Base-by-base conservation (phyloP, 768 basidiomycete genomes). In the Leucosporidium scottii region DNA sequence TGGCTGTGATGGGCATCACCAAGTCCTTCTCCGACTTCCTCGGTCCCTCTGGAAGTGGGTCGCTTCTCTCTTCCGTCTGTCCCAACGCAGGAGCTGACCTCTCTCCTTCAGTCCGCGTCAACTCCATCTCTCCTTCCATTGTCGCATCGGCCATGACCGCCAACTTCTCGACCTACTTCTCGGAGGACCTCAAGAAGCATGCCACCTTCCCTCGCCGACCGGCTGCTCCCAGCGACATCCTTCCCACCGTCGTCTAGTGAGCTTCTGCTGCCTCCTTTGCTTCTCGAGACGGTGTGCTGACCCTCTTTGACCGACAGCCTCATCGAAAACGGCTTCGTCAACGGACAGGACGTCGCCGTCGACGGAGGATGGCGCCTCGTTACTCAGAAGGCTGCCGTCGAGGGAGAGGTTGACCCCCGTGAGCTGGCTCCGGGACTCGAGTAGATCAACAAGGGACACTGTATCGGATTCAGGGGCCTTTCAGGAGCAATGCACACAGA, bases 151-250 rank as follows among this genome's bases (percentile, higher is more conserved):
- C 51, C 21, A 53, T 53, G 51, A 53, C 51, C 23, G 51, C 51
- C 13, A 25, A 25, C 51, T 53, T 53, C 51, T 53, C 51, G 51
- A 53, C 51, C 51, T 53, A 53, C 51, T 53, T 53, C n/a, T 53
- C 51, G 5, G 51, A 53, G 21, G 51, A 53, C 51, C 51, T 53
- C 51, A 23, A 53, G 51, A 53, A 53, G 51, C 51, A 53, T 25
- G 51, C 51, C n/a, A 53, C 51, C 23, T 53, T 53, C 51, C 51
- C 51, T 25, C 51, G 51, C 51, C 10, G 12, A 12, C 51, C 51
- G n/a, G 51, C 51, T 25, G 23, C 51, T 9, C 51, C 51, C 23
- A 25, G 12, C 51, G 51, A 53, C 51, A 53, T 53, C 23, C 23
- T 25, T 23, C 51, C 51, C 9, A 53, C 51, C n/a, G 51, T 53